phyloP scores from a whole-genome alignment of 2,329 filamentous ascomycete genomes.

The Colletotrichum lindemuthianum region DNA sequence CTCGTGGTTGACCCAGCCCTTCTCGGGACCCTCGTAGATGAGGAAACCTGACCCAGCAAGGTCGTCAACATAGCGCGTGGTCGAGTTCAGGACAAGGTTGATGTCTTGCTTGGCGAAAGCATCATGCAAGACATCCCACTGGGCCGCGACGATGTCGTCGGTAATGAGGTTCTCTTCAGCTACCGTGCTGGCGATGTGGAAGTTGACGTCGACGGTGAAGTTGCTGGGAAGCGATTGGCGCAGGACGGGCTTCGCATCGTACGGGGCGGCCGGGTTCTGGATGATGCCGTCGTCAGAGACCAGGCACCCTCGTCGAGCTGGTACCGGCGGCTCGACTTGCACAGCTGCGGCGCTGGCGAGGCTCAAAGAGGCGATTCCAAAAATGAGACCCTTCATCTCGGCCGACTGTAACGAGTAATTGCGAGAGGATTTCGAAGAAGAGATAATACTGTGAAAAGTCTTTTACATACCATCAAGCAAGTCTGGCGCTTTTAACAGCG shows the following conservation, averaged over 20 bases:
- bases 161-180: conserved; percentile 37
- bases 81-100: conserved; percentile 40
- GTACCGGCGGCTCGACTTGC: background rate
- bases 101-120: conserved; percentile 39
- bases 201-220: conserved; percentile 41
- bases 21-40: conserved; percentile 38
- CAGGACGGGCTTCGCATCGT: background rate
- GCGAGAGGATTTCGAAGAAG: background rate
- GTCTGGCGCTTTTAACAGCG: too few species aligned
- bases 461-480: too few species aligned
- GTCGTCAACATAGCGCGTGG: conserved; percentile 40
- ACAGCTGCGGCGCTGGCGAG: conserved; percentile 10
- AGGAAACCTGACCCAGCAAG: conserved; percentile 37
- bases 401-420: background rate
- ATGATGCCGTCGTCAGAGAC: conserved; percentile 27
- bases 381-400: conserved; percentile 13
- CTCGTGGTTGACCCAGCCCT: conserved; percentile 36
- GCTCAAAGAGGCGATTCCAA: conserved; percentile 20
- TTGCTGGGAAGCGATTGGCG: conserved; percentile 35
- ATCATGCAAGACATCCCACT: conserved; percentile 38
- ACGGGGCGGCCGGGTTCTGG: background rate
- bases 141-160: conserved; percentile 36
- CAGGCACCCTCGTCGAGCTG: conserved; percentile 22
- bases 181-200: conserved; percentile 41
- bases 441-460: too few species aligned